Evolutionary conservation across 257 asterid species (phyloP), one percentile per base, ranked within the genome.

Genomic region (Ilex asprella): DNA sequence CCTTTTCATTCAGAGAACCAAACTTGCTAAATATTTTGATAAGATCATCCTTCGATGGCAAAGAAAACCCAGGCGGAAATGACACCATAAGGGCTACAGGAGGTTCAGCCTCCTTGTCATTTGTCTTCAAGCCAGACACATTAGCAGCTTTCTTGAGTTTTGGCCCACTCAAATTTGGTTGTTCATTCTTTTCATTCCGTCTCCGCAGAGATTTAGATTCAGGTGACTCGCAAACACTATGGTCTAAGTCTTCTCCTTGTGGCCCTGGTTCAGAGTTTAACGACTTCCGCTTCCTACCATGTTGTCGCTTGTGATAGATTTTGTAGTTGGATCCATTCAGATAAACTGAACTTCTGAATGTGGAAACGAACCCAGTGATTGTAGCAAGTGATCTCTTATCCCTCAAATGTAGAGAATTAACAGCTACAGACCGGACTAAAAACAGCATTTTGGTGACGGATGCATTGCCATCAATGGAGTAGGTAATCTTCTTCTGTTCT

Each of bases 1-100:
- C 78, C 61, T 65, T 66, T 64, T 61, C 74, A 50, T 75, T 68
- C 61, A 86, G 59, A 56, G 71, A 66, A 50, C 95, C 97, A 59
- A 73, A 89, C 70, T 76, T 75, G 64, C 72, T 64, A 60, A 72
- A 86, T 46, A 53, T 63, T 56, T 30, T 61, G 55, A 79, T 29
- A 55, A 82, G 62, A 13, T 82, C 87, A 58, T 82, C 79, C 77
- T 76, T 83, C 12, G 89, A 71, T 47, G 97, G 95, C 73, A 89
- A 58, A 32, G 79, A 64, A 63, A 65, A 63, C 49, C 60, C 87
- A 51, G 84, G 68, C 2, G 76, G 7, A 74, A 89, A 86, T 21
- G 77, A 35, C 60, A 89, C 55, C 46, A 70, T 30, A 49, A 83
- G 84, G 70, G 75, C 39, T 1, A 77, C 68, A 14, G 63, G 57